These are phyloP conservation scores for Peltaster fructicola DNA, from an alignment of 2,329 filamentous ascomycete genomes.

Conservation along the genomic window DNA sequence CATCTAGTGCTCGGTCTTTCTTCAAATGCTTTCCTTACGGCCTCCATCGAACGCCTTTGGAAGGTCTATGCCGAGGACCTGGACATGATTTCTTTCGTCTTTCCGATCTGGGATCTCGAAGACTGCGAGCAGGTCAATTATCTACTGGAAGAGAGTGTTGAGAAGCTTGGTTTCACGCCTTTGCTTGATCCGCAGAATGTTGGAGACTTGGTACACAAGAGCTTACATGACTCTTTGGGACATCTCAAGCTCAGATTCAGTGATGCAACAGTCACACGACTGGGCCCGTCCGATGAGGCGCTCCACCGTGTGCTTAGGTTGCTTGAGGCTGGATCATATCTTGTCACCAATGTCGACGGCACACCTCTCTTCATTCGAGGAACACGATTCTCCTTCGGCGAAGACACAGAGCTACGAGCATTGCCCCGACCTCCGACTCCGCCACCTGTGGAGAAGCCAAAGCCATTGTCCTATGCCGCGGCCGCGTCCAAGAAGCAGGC, in stretches of 20 bases:
- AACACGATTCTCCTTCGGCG: slow-evolving; percentile 12
- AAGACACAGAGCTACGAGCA: slow-evolving; percentile 9
- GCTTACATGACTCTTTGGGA: slow-evolving; percentile 20
- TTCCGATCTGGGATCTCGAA: slow-evolving; percentile 37
- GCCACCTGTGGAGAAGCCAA: slow-evolving; percentile 32
- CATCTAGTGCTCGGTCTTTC: slow-evolving; percentile 35
- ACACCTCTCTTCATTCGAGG: slow-evolving; percentile 9
- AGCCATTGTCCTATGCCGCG: slow-evolving; percentile 16
- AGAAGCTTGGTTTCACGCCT: slow-evolving; percentile 47
- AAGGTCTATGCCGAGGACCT: slow-evolving; percentile 45
- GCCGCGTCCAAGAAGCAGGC: slow-evolving; percentile 8
- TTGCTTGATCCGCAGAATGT: slow-evolving; percentile 23
- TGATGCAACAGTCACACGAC: slow-evolving; percentile 32
- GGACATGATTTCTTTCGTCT: slow-evolving; percentile 39
- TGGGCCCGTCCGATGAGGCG: slow-evolving; percentile 45
- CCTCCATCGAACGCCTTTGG: slow-evolving; percentile 46
- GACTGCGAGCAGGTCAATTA: slow-evolving; percentile 35
- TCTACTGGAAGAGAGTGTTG: slow-evolving; percentile 50
- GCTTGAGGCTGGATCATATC: slow-evolving; percentile 40
- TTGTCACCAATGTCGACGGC: slow-evolving; percentile 33
- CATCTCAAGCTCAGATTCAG: slow-evolving; percentile 34
- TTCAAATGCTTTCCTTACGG: slow-evolving; percentile 35
- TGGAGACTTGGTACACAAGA: no score
- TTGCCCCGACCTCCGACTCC: slow-evolving; percentile 17
- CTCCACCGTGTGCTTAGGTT: slow-evolving; percentile 47